Evolutionary conservation across 1,284 basidiomycete species (phyloP).

Genomic region (Cryptococcus amylolentus): DNA sequence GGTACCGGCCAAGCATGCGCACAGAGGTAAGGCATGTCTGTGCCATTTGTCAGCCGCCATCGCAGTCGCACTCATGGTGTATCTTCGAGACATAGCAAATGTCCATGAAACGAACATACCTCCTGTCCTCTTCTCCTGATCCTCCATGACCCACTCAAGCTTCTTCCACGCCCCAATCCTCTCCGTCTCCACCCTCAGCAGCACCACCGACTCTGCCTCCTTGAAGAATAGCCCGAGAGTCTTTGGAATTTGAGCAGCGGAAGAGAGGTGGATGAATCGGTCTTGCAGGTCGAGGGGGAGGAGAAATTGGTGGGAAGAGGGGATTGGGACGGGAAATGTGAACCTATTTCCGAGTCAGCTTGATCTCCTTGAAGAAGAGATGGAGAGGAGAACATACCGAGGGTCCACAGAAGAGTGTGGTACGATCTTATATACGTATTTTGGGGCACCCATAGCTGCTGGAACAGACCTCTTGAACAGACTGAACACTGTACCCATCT

Average conservation of each 20-base stretch:
- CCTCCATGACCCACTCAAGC: slow-evolving; percentile 33
- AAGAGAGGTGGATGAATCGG: slow-evolving; percentile 64
- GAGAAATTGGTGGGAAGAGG: slow-evolving; percentile 36
- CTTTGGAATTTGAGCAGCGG: slow-evolving; percentile 56
- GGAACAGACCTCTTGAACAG: no score
- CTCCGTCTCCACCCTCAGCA: slow-evolving; percentile 53
- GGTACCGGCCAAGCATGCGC: slow-evolving; percentile 43
- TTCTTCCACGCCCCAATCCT: slow-evolving; percentile 36
- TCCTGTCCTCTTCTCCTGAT: slow-evolving; percentile 23
- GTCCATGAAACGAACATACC: slow-evolving; percentile 24
- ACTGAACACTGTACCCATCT: no score
- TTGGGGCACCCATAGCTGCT: slow-evolving; percentile 21
- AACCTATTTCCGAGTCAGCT: slow-evolving; percentile 21
- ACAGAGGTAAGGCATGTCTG: slow-evolving; percentile 60
- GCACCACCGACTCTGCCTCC: slow-evolving; percentile 49
- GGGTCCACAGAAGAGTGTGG: slow-evolving; percentile 42
- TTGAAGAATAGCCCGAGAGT: slow-evolving; percentile 60
- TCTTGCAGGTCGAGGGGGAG: slow-evolving; percentile 39
- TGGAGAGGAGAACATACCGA: slow-evolving; percentile 22
- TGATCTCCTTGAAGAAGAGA: background rate
- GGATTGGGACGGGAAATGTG: slow-evolving; percentile 41
- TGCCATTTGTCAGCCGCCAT: slow-evolving; percentile 6
- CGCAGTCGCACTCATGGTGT: background rate
- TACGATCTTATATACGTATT: slow-evolving; percentile 47
- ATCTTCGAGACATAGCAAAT: background rate